A percentile compares a stretch with the other conserved stretches of the same genome.
Conservation (phyloP, 164 flowering plant species). For the Sextonia rubra region DNA sequence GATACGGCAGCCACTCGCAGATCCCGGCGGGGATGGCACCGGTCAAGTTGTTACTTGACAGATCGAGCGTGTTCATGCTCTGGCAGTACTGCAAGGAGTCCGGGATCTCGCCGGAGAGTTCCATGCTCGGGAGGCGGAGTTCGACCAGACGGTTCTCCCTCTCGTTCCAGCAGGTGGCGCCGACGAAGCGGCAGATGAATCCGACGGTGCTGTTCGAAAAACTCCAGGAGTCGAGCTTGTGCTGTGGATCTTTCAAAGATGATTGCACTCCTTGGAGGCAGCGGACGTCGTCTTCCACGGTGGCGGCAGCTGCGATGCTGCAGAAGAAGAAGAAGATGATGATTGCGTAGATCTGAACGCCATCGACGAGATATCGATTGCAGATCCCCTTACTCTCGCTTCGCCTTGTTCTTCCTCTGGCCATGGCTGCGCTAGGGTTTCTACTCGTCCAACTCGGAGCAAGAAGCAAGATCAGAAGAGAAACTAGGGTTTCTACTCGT, state of each 20-base stretch:
- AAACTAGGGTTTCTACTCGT: no score
- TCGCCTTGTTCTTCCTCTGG: background rate
- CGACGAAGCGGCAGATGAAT: constrained; percentile 26
- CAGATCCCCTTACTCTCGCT: background rate
- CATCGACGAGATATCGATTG: background rate
- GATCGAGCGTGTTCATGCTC: constrained; percentile 23
- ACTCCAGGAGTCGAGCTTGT: constrained; percentile 19
- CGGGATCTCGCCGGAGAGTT: constrained; percentile 19
- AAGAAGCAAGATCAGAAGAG: no score
- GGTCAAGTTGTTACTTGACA: constrained; percentile 20
- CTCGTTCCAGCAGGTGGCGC: constrained; percentile 33
- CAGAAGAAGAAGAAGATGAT: background rate
- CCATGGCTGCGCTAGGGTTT: background rate
- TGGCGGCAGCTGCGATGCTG: background rate
- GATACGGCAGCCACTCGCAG: constrained; percentile 30
- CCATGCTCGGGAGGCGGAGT: constrained; percentile 14
- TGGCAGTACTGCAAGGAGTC: constrained; percentile 22
- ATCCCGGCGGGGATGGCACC: constrained; percentile 25
- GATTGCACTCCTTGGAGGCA: constrained; percentile 22
- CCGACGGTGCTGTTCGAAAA: constrained; percentile 25
- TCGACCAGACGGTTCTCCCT: constrained; percentile 24
- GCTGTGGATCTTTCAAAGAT: constrained; percentile 16
- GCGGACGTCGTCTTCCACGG: constrained; percentile 24
- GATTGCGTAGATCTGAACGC: constrained; percentile 5
- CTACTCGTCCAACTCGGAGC: no score